Base-by-base conservation (phyloP, 2,329 filamentous ascomycete genomes). In the Sarocladium brachiariae region DNA sequence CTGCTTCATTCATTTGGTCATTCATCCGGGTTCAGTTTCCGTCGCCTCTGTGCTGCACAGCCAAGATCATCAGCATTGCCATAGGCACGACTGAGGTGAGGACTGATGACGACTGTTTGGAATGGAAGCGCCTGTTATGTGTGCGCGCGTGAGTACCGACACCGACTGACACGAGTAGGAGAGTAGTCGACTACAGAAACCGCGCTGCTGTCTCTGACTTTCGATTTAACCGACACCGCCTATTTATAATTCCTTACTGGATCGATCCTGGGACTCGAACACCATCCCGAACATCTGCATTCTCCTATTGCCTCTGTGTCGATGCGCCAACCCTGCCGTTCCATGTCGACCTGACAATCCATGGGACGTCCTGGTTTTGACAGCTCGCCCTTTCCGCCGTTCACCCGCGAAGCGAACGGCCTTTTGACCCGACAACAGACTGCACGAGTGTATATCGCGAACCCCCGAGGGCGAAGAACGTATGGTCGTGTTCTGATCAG, bases 361-460 rank as follows among this genome's bases (percentile, higher is more conserved):
- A 24, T 47, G 43, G 33, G 43, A 47, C 43, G 27, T 10, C 24
- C 25, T 13, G 27, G 43, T 33, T n/a, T 47, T 47, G 11, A 47
- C 25, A 31, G 43, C 27, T 16, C 43, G 43, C 24, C 27, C 6
- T 30, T 30, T 27, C 16, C n/a, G 24, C 24, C 24, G 16, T 33
- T 14, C 16, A n/a, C 14, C 25, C 24, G 21, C 43, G 27, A 47
- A 24, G 24, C 25, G 43, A 47, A 24, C 14, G 9, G 21, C 16
- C 16, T 23, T 4, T 6, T n/a, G n/a, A n/a, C n/a, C n/a, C n/a
- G n/a, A n/a, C 43, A 10, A 24, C 27, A 14, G 16, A 33, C 3
- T 18, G 5, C 18, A 11, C 43, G 27, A 21, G 16, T 19, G 19
- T 6, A 31, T 16, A 5, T 13, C 16, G 14, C 10, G 27, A n/a